Conservation (phyloP, 257 asterid species). For the Przewalskia tangutica region DNA sequence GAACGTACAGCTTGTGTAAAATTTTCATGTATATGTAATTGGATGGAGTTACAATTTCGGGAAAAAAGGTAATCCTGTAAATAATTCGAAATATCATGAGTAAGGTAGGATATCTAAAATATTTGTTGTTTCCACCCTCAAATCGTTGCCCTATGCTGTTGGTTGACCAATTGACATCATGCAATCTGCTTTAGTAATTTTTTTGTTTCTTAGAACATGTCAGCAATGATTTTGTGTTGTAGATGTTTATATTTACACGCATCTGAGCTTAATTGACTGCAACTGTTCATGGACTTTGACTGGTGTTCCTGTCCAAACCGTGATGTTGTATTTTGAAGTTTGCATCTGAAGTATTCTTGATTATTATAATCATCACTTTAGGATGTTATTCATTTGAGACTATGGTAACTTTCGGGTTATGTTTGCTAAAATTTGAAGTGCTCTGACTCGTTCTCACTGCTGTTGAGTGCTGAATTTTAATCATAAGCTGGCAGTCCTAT, state of each 20-base stretch:
- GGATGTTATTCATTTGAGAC: neutral
- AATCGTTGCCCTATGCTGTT: neutral
- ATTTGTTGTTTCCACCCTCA: neutral
- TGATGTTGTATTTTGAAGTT: neutral
- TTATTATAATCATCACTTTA: neutral
- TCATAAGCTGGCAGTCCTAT: neutral
- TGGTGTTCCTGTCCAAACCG: neutral
- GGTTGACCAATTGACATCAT: neutral
- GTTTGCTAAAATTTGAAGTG: neutral
- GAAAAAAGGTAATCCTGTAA: neutral
- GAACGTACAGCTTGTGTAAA: neutral
- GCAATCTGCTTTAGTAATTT: neutral
- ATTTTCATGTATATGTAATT: neutral
- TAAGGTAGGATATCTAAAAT: neutral
- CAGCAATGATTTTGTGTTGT: neutral
- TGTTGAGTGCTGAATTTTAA: neutral
- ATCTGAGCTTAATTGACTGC: neutral
- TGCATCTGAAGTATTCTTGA: neutral
- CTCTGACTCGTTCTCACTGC: neutral
- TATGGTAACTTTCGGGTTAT: neutral
- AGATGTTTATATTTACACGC: neutral
- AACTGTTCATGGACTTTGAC: neutral
- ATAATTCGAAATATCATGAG: neutral
- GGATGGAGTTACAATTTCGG: constrained; percentile 1
- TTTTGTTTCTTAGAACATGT: neutral